Evolutionary conservation across 768 basidiomycete genomes (phyloP).

Genomic region (Boletus rubroflammeus): DNA sequence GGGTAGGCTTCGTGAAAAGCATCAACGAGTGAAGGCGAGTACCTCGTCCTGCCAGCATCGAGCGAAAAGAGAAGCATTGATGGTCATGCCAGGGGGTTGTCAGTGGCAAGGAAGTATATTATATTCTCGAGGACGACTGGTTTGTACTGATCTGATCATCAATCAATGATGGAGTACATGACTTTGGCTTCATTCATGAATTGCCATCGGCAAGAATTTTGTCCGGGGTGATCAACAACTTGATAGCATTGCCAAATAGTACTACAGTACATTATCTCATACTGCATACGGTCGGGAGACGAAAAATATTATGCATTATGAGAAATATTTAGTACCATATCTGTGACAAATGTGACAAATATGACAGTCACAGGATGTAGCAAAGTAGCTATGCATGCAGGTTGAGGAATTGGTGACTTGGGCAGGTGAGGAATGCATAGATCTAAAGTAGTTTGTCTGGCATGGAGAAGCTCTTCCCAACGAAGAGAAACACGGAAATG

Average conservation of each 20-base stretch:
- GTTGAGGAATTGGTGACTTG: no score
- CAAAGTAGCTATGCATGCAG: no score
- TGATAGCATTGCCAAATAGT: neutral
- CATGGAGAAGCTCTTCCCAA: no score
- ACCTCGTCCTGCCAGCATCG: neutral
- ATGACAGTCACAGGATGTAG: no score
- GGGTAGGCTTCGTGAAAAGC: conserved; percentile 58
- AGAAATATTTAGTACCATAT: no score
- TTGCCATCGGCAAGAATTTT: neutral
- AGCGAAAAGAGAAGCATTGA: neutral
- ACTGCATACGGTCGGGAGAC: no score
- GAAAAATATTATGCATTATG: no score
- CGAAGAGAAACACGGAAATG: no score
- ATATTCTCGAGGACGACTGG: neutral
- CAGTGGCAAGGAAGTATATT: neutral
- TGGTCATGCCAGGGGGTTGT: neutral
- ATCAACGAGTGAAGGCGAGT: conserved; percentile 31
- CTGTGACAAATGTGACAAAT: no score
- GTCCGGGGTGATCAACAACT: neutral
- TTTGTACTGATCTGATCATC: neutral
- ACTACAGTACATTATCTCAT: no score
- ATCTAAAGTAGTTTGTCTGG: no score
- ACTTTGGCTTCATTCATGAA: neutral
- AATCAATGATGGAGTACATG: neutral
- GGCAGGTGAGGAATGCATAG: no score